Base-by-base conservation (phyloP, 202 grass and related monocot species). In the Setaria italica region DNA sequence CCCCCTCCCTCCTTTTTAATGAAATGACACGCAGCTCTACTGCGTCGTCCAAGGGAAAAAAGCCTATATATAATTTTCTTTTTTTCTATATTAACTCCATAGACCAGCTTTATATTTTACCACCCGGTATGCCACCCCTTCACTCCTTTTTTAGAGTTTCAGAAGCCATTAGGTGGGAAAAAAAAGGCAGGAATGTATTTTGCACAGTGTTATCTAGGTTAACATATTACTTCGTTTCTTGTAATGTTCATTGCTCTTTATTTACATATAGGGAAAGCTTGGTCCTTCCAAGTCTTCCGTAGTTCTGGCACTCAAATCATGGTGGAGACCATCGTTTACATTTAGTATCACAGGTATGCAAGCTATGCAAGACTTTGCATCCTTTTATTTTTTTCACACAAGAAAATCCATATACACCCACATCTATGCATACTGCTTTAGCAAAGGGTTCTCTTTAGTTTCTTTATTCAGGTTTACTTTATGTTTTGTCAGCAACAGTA, bases 261-360 rank as follows among this genome's bases (percentile, higher is more conserved):
- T 81, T 78, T 20, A 59, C 66, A 95, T 20, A 59, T 62, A 98
- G 96, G 96, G 93, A 82, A 98, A 98, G 82, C 59, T 98, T 60
- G 91, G 93, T 75, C 86, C 91, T 84, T 91, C 86, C 42, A 89
- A 85, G 53, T 95, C 96, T 77, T 94, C 91, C 62, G 33, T 95
- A 51, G 88, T 91, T 55, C 45, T 98, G 80, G 93, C 93, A 67
- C 90, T 95, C 81, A 98, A 98, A 87, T 98, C 96, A 82, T 98
- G 95, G 95, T 98, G 93, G 96, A 95, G 77, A 83, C 96, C 96
- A 33, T 94, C 96, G 57, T 95, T 95, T 76, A 91, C 96, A 72
- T 94, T 98, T 74, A 95, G 90, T 70, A 66, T 94, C 78, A 94
- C 93, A 80, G 96, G 96, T 98, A 63, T 11, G 58, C 21, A 12